Conservation (phyloP, 2,329 filamentous ascomycete species). For the Monosporascus sp. region DNA sequence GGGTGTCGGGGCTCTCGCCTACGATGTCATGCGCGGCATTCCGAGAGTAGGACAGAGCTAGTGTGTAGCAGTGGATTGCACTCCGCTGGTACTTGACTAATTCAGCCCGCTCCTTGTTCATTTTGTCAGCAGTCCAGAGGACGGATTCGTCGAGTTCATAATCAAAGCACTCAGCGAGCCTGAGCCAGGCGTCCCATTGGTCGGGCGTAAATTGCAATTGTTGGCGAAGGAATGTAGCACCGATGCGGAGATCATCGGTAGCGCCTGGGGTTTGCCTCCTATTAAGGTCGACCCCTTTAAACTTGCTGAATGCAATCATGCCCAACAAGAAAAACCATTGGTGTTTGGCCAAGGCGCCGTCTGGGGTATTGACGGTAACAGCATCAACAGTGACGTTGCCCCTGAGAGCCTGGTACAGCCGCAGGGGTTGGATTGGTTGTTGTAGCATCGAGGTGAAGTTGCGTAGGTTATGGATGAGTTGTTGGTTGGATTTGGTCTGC, state of each 20-base stretch:
- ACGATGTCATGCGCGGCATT: conserved; percentile 36
- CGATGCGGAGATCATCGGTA: conserved; percentile 78
- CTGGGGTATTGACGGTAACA: conserved; percentile 60
- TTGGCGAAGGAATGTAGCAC: conserved; percentile 71
- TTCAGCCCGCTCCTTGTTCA: conserved; percentile 76
- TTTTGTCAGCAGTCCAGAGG: conserved; percentile 84
- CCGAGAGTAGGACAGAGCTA: conserved; percentile 52
- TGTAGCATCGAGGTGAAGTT: conserved; percentile 78
- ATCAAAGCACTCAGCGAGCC: conserved; percentile 81
- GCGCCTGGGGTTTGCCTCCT: conserved; percentile 73
- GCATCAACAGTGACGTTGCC: conserved; percentile 73
- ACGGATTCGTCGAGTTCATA: conserved; percentile 83
- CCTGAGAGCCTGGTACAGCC: conserved; percentile 73
- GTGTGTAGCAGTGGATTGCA: conserved; percentile 74
- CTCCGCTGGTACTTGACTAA: conserved; percentile 70
- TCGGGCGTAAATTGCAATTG: conserved; percentile 78
- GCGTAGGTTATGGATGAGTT: conserved; percentile 81
- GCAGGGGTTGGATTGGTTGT: conserved; percentile 74
- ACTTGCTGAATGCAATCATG: conserved; percentile 82
- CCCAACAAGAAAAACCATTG: conserved; percentile 93
- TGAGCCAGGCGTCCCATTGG: conserved; percentile 87
- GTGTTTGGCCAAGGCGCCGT: conserved; percentile 68
- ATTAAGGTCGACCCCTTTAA: conserved; percentile 62
- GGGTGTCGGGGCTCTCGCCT: conserved; percentile 40
- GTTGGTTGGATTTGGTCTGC: conserved; percentile 68